These are phyloP conservation scores for Torulaspora gathmanii DNA, from an alignment of 805 yeast species.

Conservation along the genomic window DNA sequence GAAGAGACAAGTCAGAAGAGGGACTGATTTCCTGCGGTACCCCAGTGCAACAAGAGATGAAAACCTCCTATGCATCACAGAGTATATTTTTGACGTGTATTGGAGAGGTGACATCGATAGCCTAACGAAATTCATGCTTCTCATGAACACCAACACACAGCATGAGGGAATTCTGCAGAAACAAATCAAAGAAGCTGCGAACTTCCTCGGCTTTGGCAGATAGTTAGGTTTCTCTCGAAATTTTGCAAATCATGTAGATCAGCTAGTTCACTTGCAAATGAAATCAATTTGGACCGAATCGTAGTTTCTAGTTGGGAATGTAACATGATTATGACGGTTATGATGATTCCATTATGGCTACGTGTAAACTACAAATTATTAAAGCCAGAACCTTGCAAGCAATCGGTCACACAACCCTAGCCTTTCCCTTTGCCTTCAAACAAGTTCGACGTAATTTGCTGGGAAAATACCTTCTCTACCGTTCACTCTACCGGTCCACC, in stretches of 20 bases:
- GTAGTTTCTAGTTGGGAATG: neutral
- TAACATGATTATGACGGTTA: neutral
- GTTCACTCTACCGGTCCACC: slow-evolving; percentile 96
- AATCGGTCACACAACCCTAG: neutral
- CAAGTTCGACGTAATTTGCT: slow-evolving; percentile 88
- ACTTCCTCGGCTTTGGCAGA: slow-evolving; percentile 25
- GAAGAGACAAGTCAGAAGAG: slow-evolving; percentile 30
- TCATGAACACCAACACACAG: slow-evolving; percentile 20
- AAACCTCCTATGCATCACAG: slow-evolving; percentile 33
- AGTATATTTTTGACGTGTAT: slow-evolving; percentile 37
- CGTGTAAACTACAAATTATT: neutral
- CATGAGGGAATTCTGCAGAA: slow-evolving; percentile 25
- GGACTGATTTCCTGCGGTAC: slow-evolving; percentile 34
- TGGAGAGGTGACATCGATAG: slow-evolving; percentile 34
- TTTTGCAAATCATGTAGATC: slow-evolving; percentile 2
- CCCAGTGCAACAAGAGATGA: slow-evolving; percentile 35
- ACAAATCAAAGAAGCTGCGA: slow-evolving; percentile 30
- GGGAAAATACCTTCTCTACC: slow-evolving; percentile 92
- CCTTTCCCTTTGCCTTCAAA: slow-evolving; percentile 17
- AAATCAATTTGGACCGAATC: neutral
- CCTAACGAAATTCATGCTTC: slow-evolving; percentile 22
- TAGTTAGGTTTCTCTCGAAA: neutral
- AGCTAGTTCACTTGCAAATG: neutral
- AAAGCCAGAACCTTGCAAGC: neutral
- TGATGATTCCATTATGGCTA: neutral